Conservation (phyloP, 768 basidiomycete genomes). For the Mycena haematopus region DNA sequence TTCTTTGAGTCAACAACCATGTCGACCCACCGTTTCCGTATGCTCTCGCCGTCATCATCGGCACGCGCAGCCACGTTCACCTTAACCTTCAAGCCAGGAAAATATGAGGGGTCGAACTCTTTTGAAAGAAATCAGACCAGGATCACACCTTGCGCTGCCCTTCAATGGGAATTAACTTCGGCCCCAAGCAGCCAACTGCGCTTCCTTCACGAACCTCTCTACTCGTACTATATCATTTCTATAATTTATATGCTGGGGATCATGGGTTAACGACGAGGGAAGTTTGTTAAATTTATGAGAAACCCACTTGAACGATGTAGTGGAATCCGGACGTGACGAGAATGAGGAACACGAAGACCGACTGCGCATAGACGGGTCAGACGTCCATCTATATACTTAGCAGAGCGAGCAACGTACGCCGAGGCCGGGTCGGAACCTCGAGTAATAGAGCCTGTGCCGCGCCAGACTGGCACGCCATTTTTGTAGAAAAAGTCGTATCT, state of each 20-base stretch:
- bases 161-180: slow-evolving; percentile 67
- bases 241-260: not conserved
- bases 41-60: slow-evolving; percentile 56
- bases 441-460: slow-evolving; percentile 95
- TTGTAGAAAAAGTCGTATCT: slow-evolving; percentile 96
- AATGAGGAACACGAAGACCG: slow-evolving; percentile 78
- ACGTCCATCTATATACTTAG: not conserved
- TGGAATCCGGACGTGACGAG: slow-evolving; percentile 83
- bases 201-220: slow-evolving; percentile 62
- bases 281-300: not conserved
- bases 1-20: slow-evolving; percentile 81
- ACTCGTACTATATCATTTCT: slow-evolving; percentile 61
- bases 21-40: slow-evolving; percentile 68
- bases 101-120: slow-evolving; percentile 11
- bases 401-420: slow-evolving; percentile 16
- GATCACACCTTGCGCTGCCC: slow-evolving; percentile 74
- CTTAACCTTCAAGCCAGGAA: slow-evolving; percentile 60
- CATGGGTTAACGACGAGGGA: not conserved
- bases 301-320: slow-evolving; percentile 66
- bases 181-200: slow-evolving; percentile 81
- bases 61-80: slow-evolving; percentile 65
- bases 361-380: slow-evolving; percentile 47
- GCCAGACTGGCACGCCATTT: slow-evolving; percentile 96
- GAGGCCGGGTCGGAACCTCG: slow-evolving; percentile 60
- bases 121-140: not conserved